These are phyloP conservation scores for Closterium sp. DNA, from an alignment of 139 green algal genomes.

Conservation along the genomic window DNA sequence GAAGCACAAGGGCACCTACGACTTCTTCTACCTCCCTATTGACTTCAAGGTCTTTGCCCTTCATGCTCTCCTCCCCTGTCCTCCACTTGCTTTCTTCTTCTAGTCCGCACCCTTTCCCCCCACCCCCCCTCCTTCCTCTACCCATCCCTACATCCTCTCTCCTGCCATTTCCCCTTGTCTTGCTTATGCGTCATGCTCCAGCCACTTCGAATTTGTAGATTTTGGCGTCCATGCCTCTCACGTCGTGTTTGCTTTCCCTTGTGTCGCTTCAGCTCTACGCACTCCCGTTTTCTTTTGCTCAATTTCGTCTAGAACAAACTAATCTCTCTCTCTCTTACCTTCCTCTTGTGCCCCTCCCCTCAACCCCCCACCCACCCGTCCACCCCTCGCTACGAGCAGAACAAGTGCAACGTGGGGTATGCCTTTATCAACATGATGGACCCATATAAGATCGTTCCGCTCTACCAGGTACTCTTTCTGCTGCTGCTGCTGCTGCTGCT, in stretches of 20 bases:
- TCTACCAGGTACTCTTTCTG: slow-evolving; percentile 63
- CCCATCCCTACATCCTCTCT: neutral
- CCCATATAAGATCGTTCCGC: slow-evolving; percentile 74
- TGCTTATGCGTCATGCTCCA: neutral
- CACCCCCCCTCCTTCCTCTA: no score
- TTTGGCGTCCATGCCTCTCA: no score
- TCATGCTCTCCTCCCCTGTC: no score
- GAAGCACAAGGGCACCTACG: slow-evolving; percentile 80
- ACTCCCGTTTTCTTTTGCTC: no score
- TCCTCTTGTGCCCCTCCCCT: neutral
- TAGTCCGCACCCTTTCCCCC: no score
- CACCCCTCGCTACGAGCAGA: slow-evolving; percentile 50
- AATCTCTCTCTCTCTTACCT: neutral
- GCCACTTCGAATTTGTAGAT: no score
- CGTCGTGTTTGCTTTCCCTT: no score
- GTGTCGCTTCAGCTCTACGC: no score
- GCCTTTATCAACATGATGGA: slow-evolving; percentile 97
- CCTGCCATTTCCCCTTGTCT: neutral
- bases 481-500: neutral
- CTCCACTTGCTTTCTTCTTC: no score
- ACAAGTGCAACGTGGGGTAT: slow-evolving; percentile 99
- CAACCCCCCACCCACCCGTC: neutral
- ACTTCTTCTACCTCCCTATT: slow-evolving; percentile 91
- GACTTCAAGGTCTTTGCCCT: slow-evolving; percentile 81
- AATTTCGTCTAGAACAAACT: no score